Evolutionary conservation across 2,329 filamentous ascomycete species (phyloP), one percentile per base, ranked within the genome.

Genomic region (Exophiala phaeomuriformis): DNA sequence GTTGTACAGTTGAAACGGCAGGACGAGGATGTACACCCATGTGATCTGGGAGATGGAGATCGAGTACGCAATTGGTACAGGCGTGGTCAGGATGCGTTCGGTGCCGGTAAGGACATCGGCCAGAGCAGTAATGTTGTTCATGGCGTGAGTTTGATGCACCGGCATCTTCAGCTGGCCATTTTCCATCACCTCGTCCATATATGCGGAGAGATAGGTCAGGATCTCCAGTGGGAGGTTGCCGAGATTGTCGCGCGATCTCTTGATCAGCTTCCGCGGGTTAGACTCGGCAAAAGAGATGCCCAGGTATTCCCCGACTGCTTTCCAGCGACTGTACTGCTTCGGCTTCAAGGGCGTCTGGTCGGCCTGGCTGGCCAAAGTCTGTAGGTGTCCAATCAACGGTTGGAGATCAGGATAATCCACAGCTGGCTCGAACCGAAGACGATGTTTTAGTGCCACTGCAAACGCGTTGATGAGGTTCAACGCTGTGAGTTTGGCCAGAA

Each of bases 41-140:
- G 88, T 88, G 65, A 93, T 91, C 67, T 94, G 88, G 19, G 84
- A 83, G 67, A 93, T 90, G 63, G 87, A 82, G 63, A 94, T 93
- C 60, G 80, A 82, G 73, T 94, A 94, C 44, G 88, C 88, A 52
- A 89, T 79, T 2, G 88, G 88, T 0, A 94, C 78, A 1, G 88
- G 88, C 0, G 88, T 94, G 67, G 85, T 86, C 32, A 91, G 80
- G 19, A 94, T 83, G 58, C 88, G 84, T 65, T 93, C 87, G 45
- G 83, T 83, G 54, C 84, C 83, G 10, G 81, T 80, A 61, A 89
- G 74, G 52, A 84, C 79, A 60, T 94, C 88, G 65, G 86, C 88
- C 50, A 94, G 72, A 3, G 78, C 69, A 46, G 76, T 74, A 5
- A 93, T 66, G 59, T 77, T 75, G 66, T 78, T 82, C 69, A 83